Evolutionary conservation across 129 eudicot genomes (phyloP), one percentile per base, ranked within the genome.

Genomic region (Oenanthe sinensis): DNA sequence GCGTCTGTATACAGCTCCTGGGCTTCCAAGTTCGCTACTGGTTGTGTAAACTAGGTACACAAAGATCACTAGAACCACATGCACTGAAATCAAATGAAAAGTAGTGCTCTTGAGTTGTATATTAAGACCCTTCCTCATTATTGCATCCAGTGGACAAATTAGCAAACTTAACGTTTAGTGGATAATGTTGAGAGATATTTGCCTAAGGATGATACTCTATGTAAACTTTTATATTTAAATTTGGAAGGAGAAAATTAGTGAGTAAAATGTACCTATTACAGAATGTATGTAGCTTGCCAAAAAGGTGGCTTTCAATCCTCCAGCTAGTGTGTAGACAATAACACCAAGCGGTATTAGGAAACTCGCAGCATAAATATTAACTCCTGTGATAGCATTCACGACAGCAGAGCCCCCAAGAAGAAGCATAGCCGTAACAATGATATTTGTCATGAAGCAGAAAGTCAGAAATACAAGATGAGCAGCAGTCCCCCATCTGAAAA

Each of bases 331-430:
- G 80, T 96, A 96, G 14, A 96, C 91, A 55, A 96, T 83, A 13
- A 96, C 97, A 3, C 99, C 99, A 16, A 96, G 91, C 0, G 97
- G 99, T 49, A 96, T 92, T 28, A 96, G 87, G 45, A 96, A 92
- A 79, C 99, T 96, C n/a, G 99, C 97, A 26, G 99, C 99, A 62
- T 96, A 96, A 54, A 96, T 85, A 79, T 92, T 90, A 8, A 96
- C 97, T 63, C 97, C 99, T 0, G 99, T 92, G 58, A 96, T 91
- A 72, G 99, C 99, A 84, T 90, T 96, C 63, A 96, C 99, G 12
- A 96, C 99, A 11, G 99, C 99, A 39, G 99, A 96, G 20, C 99
- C 99, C 1, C 99, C 99, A 63, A 96, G 97, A 70, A 96, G 97
- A 54, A 96, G 93, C 99, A 96, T 96, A 63, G 97, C 99, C 0